Conservation (phyloP, 2,329 filamentous ascomycete genomes). For the Ophiostoma tasmaniense region DNA sequence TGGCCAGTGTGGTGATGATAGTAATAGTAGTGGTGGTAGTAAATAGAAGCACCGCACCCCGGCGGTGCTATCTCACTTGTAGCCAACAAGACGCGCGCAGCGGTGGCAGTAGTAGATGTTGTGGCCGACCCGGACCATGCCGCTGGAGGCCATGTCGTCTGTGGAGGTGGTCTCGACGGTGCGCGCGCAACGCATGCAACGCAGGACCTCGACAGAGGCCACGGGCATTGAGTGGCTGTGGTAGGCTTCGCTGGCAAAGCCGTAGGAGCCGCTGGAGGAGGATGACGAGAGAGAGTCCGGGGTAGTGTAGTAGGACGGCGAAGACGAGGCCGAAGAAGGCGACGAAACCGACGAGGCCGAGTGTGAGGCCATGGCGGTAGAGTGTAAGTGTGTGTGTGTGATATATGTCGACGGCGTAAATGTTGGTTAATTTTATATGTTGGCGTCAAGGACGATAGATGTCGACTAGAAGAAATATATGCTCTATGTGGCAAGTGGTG, state of each 20-base stretch:
- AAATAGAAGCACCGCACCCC: too few species aligned
- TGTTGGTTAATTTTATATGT: background rate
- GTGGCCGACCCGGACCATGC: conserved; percentile 57
- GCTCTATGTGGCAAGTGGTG: background rate
- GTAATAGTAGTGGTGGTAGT: background rate
- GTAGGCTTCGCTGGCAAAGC: conserved; percentile 1
- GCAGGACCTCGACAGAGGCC: conserved; percentile 50
- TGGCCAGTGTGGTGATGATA: background rate
- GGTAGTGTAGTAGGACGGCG: conserved; percentile 28
- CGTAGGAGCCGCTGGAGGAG: conserved; percentile 25
- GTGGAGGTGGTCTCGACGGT: conserved; percentile 53
- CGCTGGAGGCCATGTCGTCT: conserved; percentile 48
- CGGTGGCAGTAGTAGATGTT: conserved; percentile 59
- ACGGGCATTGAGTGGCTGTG: conserved; percentile 39
- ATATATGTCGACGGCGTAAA: background rate
- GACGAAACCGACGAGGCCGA: conserved; percentile 27
- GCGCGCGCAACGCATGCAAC: conserved; percentile 54
- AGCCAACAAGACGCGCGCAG: conserved; percentile 56
- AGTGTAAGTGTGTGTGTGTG: background rate
- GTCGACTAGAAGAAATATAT: background rate
- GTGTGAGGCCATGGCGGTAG: conserved; percentile 3
- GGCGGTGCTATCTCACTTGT: conserved; percentile 39
- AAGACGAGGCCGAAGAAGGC: conserved; percentile 27
- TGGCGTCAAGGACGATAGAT: background rate
- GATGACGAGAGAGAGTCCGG: conserved; percentile 36